These are phyloP conservation scores for Nitzschia sp. DNA, from an alignment of 108 stramenopile species.

Conservation along the genomic window DNA sequence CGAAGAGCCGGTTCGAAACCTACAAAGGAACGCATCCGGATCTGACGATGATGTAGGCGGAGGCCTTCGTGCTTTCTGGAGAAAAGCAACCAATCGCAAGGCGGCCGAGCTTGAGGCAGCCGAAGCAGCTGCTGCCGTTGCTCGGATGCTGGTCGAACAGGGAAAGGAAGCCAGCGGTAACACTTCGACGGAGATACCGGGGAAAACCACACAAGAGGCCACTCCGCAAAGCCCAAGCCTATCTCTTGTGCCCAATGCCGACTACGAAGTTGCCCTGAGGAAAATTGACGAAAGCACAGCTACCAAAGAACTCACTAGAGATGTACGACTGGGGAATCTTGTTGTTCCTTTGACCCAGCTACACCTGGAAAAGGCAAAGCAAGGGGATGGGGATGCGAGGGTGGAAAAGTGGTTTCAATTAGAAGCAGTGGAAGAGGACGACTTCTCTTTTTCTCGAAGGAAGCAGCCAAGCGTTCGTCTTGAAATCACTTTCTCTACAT, in stretches of 20 bases:
- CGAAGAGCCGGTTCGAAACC: conserved; percentile 5
- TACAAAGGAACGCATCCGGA: conserved; percentile 9
- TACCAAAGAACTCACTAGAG: conserved; percentile 33
- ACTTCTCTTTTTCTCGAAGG: conserved; percentile 7
- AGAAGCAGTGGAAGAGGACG: conserved; percentile 9
- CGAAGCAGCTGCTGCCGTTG: conserved; percentile 48
- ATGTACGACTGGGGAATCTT: conserved; percentile 60
- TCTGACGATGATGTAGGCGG: conserved; percentile 17
- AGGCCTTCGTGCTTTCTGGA: conserved; percentile 18
- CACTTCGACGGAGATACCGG: too few relatives aligned
- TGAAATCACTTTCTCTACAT: conserved; percentile 64
- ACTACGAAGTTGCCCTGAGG: conserved; percentile 26
- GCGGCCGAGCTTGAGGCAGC: conserved; percentile 39
- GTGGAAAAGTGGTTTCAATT: conserved; percentile 80
- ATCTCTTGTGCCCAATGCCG: neutral
- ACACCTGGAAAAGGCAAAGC: conserved; percentile 46
- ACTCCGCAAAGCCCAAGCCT: neutral
- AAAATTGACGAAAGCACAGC: neutral
- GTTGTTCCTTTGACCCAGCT: conserved; percentile 68
- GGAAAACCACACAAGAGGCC: neutral
- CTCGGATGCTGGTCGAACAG: conserved; percentile 40
- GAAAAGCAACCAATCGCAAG: conserved; percentile 10
- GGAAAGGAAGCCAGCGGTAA: neutral
- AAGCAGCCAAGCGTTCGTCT: conserved; percentile 78
- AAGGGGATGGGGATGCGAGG: conserved; percentile 35